These are phyloP conservation scores for Solanum sejunctum DNA, from an alignment of 257 asterid genomes.

Conservation along the genomic window DNA sequence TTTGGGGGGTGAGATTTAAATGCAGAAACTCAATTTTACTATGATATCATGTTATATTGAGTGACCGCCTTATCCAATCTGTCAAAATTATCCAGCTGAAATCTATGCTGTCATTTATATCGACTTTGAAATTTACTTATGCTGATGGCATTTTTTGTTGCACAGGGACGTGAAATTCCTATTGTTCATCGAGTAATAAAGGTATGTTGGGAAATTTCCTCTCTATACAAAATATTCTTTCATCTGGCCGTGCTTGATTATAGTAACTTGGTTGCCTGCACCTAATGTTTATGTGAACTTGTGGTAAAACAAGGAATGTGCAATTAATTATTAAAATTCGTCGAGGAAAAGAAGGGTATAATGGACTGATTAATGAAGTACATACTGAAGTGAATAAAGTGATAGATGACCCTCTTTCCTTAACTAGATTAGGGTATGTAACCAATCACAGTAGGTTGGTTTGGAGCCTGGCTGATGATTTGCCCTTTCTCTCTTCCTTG, in stretches of 20 bases:
- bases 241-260: not conserved
- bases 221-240: not conserved
- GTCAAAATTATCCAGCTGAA: not conserved
- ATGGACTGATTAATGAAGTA: not conserved
- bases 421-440: not conserved
- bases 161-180: conserved; percentile 98
- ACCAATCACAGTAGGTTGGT: not conserved
- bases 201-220: conserved; percentile 23
- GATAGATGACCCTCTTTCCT: not conserved
- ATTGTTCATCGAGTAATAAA: conserved; percentile 96
- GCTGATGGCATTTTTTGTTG: not conserved
- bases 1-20: not conserved
- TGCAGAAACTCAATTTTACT: not conserved
- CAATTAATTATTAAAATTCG: not conserved
- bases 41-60: not conserved
- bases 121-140: not conserved
- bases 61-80: not conserved
- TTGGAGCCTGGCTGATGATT: not conserved
- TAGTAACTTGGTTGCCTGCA: not conserved
- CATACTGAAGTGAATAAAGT: not conserved
- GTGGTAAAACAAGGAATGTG: not conserved
- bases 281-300: not conserved
- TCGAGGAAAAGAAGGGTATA: not conserved
- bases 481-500: not conserved
- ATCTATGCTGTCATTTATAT: not conserved